Evolutionary conservation across 2,329 filamentous ascomycete genomes (phyloP), one percentile per base, ranked within the genome.

Genomic region (Chrysosporium keratinophilum): DNA sequence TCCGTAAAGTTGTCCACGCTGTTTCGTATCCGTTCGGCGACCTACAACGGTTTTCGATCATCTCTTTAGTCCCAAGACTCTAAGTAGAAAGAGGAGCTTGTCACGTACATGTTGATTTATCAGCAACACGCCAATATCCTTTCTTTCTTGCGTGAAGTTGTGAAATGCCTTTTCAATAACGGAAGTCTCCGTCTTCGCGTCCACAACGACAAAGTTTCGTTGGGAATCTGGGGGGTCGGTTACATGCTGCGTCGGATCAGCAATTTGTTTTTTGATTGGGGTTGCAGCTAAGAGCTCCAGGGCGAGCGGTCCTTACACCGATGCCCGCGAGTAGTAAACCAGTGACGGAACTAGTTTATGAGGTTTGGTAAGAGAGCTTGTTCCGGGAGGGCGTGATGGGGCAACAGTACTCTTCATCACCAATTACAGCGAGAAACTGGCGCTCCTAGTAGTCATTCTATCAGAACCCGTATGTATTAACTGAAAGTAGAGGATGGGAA

Each of bases 131-230:
- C 89, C 93, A 69, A 98, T 96, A 68, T 98, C 93, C 71, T 97
- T 97, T 67, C 93, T 79, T 71, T 93, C 81, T 54, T 82, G 81
- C 7, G 89, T 95, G 71, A 96, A 97, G 61, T 79, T 79, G 60
- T 94, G 85, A 68, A 98, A 98, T 9, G 90, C 85, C 35, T 83
- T 80, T 71, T 97, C 93, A 66, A 98, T 96, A 54, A 86, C 77
- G 2, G 86, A 76, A 51, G 80, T 93, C 61, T 96, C 89, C 37
- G 91, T 98, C 78, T 97, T 97, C 68, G 73, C 76, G 71, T 98
- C 91, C 58, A 98, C 93, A 54, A 98, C 88, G 9, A 98, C 82
- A 75, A 96, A 98, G 78, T 98, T 98, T 77, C 95, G 95, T 69
- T 96, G 86, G 39, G 87, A 81, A 67, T 95, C 88, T 43, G 91